Evolutionary conservation across 2,329 filamentous ascomycete species (phyloP).

Genomic region (Colletotrichum gloeosporioides): DNA sequence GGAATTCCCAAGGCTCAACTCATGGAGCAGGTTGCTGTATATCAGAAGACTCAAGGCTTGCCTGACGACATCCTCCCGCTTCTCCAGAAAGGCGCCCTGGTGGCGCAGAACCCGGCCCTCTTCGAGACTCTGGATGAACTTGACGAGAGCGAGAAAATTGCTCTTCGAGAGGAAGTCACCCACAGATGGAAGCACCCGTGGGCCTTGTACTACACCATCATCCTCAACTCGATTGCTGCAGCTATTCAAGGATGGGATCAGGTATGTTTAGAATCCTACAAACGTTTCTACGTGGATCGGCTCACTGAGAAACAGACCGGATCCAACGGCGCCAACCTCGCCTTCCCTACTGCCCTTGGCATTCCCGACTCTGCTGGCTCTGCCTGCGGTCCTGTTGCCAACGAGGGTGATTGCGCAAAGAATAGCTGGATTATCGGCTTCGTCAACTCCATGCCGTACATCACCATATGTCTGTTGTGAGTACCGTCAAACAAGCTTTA

Average conservation of each 20-base stretch:
- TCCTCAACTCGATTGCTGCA: slow-evolving; percentile 58
- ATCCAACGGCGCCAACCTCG: slow-evolving; percentile 53
- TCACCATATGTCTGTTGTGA: slow-evolving; percentile 48
- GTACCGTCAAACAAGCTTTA: neutral
- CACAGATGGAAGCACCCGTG: slow-evolving; percentile 56
- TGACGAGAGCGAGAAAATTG: slow-evolving; percentile 44
- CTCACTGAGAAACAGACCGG: slow-evolving; percentile 36
- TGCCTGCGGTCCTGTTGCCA: slow-evolving; percentile 34
- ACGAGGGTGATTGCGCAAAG: slow-evolving; percentile 40
- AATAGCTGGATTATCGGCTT: slow-evolving; percentile 68
- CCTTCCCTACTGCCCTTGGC: slow-evolving; percentile 48
- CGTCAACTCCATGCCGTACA: slow-evolving; percentile 56
- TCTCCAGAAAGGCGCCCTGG: slow-evolving; percentile 55
- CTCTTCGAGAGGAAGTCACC: slow-evolving; percentile 46
- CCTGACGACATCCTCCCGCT: slow-evolving; percentile 47
- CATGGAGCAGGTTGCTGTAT: slow-evolving; percentile 57
- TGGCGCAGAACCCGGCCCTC: slow-evolving; percentile 55
- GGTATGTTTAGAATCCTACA: too few relatives aligned
- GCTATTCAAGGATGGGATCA: slow-evolving; percentile 56
- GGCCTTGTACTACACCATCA: slow-evolving; percentile 53
- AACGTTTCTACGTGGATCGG: too few relatives aligned
- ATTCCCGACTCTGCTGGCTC: slow-evolving; percentile 39
- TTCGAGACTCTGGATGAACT: slow-evolving; percentile 54
- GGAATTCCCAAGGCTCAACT: slow-evolving; percentile 57
- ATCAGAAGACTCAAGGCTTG: slow-evolving; percentile 54